Percentiles rank a stretch among this genome's conserved stretches.
phyloP scores from a whole-genome alignment of 345 rosid species.

The Citrus sinensis region DVS_A1.0 CM039166.1:21876501-21877000 shows the following conservation, averaged over 20 bases:
- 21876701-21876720: background rate
- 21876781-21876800: no score
- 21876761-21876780: background rate
- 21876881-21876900: background rate
- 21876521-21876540: no score
- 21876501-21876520: no score
- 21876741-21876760: background rate
- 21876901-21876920: background rate
- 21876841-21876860: background rate
- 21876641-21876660: background rate
- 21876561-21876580: no score
- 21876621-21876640: background rate
- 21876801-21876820: no score
- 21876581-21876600: background rate
- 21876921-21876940: background rate
- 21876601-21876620: background rate
- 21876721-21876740: background rate
- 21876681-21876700: background rate
- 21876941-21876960: slow-evolving; percentile 7
- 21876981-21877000: slow-evolving; percentile 55
- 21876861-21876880: background rate
- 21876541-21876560: no score
- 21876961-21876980: background rate
- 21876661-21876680: background rate
- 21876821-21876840: background rate